Evolutionary conservation across 768 basidiomycete genomes (phyloP), one percentile per base, ranked within the genome.

Genomic region (Trametes punicea): DNA sequence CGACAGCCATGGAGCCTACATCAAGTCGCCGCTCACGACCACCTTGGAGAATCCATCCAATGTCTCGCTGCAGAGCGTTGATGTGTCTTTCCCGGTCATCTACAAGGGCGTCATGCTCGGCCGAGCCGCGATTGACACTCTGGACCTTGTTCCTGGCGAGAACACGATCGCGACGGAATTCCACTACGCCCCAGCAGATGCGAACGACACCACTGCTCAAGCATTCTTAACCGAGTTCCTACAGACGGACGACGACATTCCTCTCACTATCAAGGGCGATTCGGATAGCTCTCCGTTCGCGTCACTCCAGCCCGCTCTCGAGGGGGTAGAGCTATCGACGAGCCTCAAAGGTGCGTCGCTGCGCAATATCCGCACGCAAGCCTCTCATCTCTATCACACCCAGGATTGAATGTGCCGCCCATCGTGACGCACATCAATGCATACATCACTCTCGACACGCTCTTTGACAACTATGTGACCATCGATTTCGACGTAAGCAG

Each of bases 201-300:
- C 83, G 9, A 87, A 87, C 60, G 80, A 88, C 63, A 87, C 86
- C 4, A 69, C 74, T 21, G 86, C 87, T 3, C 81, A 85, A 74
- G 67, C 70, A 25, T 88, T 89, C 74, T 65, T 87, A 58, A 74
- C 78, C 8, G 65, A 73, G 30, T 88, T 87, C 69, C 75, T 89
- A 39, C 81, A 83, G 66, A 78, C 76, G 0, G 74, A 71, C 23
- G 65, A 77, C 39, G 51, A 62, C 7, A 65, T 89, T 30, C 71
- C 78, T 6, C 65, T 87, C 55, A 75, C 73, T 0, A 83, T 88
- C 63, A 70, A 80, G 59, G 88, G 88, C 21, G 86, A 88, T 64
- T 54, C 68, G 2, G 63, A 69, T 16, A 82, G 85, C 63, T 80
- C 84, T 2, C 86, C 87, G 2, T 87, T 85, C 65, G 74, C 65